Percentiles rank a stretch among this genome's conserved stretches.
Evolutionary conservation across 2,329 filamentous ascomycete genomes (phyloP).

Genomic region (Claviceps cyperi): DNA sequence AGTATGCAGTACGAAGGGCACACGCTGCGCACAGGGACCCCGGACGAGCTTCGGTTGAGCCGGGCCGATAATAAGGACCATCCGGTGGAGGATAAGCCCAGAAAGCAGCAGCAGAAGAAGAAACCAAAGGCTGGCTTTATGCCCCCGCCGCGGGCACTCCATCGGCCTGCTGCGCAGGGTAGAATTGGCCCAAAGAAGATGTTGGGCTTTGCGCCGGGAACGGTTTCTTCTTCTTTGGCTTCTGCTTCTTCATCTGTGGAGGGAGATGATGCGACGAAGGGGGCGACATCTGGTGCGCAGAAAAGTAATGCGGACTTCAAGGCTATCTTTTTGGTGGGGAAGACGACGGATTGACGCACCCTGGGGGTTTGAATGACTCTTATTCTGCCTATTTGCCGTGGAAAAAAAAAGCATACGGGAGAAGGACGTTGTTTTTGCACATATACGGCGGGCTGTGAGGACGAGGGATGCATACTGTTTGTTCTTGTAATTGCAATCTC

Average conservation of each 20-base stretch:
- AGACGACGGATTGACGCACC: constrained; percentile 7
- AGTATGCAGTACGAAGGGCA: constrained; percentile 39
- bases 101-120: neutral
- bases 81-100: constrained; percentile 4
- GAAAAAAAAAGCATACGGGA: too few species aligned
- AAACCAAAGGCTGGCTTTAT: constrained; percentile 20
- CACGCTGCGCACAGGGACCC: constrained; percentile 38
- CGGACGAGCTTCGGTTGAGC: constrained; percentile 38
- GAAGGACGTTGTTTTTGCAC: too few species aligned
- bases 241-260: constrained; percentile 4
- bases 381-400: too few species aligned
- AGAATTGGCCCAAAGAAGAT: constrained; percentile 25
- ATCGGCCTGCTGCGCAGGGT: constrained; percentile 28
- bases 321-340: constrained; percentile 29
- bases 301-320: constrained; percentile 47
- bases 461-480: too few species aligned
- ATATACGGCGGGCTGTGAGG: too few species aligned
- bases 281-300: constrained; percentile 11
- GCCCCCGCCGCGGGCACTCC: constrained; percentile 27
- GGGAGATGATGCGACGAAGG: constrained; percentile 8
- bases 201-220: constrained; percentile 26
- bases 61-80: constrained; percentile 26
- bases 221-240: constrained; percentile 2
- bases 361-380: too few species aligned
- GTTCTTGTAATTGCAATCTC: too few species aligned